A percentile compares a stretch with the other conserved stretches of the same genome.
Conservation (phyloP, 495 filamentous ascomycete species). For the Choiromyces venosus region DNA sequence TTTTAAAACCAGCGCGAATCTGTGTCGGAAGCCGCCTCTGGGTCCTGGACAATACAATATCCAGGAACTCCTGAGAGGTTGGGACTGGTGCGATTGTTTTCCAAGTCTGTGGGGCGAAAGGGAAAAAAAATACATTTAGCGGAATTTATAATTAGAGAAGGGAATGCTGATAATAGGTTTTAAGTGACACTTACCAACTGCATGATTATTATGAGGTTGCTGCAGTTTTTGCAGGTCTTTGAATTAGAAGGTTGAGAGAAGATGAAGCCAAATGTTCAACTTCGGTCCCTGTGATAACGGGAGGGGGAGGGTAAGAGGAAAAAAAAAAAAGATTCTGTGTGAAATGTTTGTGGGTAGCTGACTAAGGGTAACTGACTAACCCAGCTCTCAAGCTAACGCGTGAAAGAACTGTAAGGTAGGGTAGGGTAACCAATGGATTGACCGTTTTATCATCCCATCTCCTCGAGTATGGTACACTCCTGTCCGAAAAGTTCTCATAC, state of each 20-base stretch:
- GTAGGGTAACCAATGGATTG: background rate
- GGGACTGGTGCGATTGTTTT: slow-evolving; percentile 81
- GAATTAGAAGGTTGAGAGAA: background rate
- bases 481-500: no score
- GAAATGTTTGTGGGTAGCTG: background rate
- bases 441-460: background rate
- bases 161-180: background rate
- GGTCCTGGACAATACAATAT: slow-evolving; percentile 91
- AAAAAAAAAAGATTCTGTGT: background rate
- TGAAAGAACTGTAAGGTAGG: no score
- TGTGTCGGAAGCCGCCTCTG: slow-evolving; percentile 93
- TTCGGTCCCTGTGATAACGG: background rate
- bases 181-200: slow-evolving; percentile 16
- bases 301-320: background rate
- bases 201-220: slow-evolving; percentile 12
- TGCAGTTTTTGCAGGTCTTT: background rate
- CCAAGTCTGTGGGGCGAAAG: slow-evolving; percentile 45
- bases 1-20: slow-evolving; percentile 93
- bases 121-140: background rate
- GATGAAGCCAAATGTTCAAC: background rate
- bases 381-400: no score
- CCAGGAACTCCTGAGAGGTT: slow-evolving; percentile 88
- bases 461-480: background rate
- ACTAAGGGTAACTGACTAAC: background rate
- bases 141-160: background rate